Evolutionary conservation across 805 yeast genomes (phyloP), one percentile per base, ranked within the genome.

Genomic region (Saccharomycopsis fodiens): DNA sequence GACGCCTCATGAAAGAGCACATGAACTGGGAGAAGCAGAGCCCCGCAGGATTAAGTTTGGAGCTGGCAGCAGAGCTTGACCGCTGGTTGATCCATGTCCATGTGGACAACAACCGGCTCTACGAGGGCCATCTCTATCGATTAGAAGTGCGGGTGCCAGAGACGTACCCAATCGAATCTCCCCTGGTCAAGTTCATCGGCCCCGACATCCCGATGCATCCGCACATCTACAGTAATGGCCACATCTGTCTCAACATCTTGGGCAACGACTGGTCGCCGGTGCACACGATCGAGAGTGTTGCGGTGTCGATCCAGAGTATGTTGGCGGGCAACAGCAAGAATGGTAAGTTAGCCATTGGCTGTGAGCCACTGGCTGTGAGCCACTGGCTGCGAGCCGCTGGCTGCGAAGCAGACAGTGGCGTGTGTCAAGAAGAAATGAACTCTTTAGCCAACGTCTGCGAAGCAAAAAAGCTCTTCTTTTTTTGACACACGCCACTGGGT

Each of bases 181-280:
- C 86, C 0, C 70, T 69, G 45, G 82, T 76, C 2, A 65, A 70
- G 48, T 80, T 80, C 55, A 56, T 74, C n/a, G 53, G 45, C 2
- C 48, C 57, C 1, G 1, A 54, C 56, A 71, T 82, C 3, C 91
- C 91, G 1, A 54, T 80, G 2, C 88, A 82, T 56, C 91, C 91
- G 0, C 91, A 82, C 56, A 68, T 82, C 2, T 82, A 82, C 56
- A 72, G 82, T 27, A 83, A 83, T 55, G 91, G 89, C 1, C 89
- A 83, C 55, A 82, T 82, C n/a, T 82, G 91, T 57, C 63, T 82
- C 17, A 77, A 82, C 55, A 61, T 83, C 1, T 61, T 82, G 31
- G 86, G 83, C 2, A 70, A 69, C 16, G 82, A 73, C 35, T 80
- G 86, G 86, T 68, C 83, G 0, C 85, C 86, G 0, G 50, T 54